Evolutionary conservation across 257 asterid species (phyloP).

Genomic region (Rehmannia glutinosa): DNA sequence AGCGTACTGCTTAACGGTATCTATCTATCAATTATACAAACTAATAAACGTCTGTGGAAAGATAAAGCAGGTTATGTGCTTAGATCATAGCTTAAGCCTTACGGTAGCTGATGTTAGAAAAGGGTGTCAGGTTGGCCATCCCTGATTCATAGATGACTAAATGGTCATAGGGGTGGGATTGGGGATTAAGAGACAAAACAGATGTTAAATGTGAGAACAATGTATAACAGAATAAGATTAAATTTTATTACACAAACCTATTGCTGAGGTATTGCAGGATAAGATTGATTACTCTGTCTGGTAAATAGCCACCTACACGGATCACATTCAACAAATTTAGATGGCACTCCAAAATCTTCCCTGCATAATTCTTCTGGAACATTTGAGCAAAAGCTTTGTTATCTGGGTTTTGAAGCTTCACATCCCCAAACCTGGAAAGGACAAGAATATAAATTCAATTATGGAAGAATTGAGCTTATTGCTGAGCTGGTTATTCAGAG

Average conservation of each 20-base stretch:
- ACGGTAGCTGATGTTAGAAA: not conserved
- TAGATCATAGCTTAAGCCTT: not conserved
- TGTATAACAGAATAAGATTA: not conserved
- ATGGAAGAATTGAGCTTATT: too few relatives aligned
- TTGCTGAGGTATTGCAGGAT: conserved; percentile 87
- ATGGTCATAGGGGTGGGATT: not conserved
- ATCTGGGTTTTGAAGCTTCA: conserved; percentile 91
- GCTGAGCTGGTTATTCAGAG: too few relatives aligned
- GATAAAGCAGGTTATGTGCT: conserved; percentile 1
- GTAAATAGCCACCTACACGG: conserved; percentile 90
- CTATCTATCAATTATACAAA: not conserved
- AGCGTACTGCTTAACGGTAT: not conserved
- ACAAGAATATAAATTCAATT: conserved; percentile 3
- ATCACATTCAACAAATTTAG: conserved; percentile 75
- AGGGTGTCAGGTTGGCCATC: not conserved
- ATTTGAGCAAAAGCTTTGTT: conserved; percentile 92
- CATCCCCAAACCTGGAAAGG: conserved; percentile 79
- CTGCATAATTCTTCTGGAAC: conserved; percentile 96
- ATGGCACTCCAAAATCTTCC: conserved; percentile 92
- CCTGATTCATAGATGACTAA: not conserved
- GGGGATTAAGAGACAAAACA: not conserved
- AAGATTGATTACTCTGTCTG: conserved; percentile 94
- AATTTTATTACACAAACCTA: conserved; percentile 53
- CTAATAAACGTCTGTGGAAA: not conserved
- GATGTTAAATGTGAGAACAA: not conserved